Evolutionary conservation across 2,329 filamentous ascomycete species (phyloP).

Genomic region (Leptoxyphium fumago): DNA sequence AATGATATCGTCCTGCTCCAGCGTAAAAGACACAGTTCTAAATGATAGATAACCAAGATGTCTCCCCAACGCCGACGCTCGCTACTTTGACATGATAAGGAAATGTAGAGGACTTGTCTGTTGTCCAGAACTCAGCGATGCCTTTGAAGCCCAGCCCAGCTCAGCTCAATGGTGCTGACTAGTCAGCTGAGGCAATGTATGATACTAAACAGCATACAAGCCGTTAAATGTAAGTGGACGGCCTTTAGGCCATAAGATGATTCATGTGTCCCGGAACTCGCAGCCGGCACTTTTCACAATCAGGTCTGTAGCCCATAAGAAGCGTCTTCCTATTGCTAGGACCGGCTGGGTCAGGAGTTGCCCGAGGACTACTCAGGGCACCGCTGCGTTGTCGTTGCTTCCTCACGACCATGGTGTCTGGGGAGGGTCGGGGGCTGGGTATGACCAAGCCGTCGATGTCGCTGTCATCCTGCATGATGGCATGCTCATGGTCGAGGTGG

Average conservation of each 20-base stretch:
- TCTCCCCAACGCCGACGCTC: too few species aligned
- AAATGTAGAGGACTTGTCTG: too few species aligned
- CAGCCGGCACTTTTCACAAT: conserved; percentile 34
- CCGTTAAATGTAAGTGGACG: too few species aligned
- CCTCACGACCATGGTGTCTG: conserved; percentile 14
- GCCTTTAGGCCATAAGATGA: conserved; percentile 24
- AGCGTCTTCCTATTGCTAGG: conserved; percentile 21
- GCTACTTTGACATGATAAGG: too few species aligned
- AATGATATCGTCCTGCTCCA: too few species aligned
- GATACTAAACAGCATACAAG: too few species aligned
- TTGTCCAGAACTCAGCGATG: too few species aligned
- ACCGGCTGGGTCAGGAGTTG: conserved; percentile 10
- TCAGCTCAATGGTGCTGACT: too few species aligned
- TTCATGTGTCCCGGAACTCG: conserved; percentile 36
- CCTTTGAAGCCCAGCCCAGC: too few species aligned
- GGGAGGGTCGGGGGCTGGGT: not conserved
- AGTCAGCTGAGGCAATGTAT: too few species aligned
- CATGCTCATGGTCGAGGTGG: not conserved
- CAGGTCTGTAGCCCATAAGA: conserved; percentile 34
- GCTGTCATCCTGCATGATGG: not conserved
- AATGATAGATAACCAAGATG: too few species aligned
- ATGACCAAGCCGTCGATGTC: not conserved
- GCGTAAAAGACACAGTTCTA: too few species aligned
- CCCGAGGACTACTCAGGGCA: conserved; percentile 17
- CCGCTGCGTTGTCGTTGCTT: conserved; percentile 22